Evolutionary conservation across 2,329 filamentous ascomycete species (phyloP).

Genomic region (Colletotrichum sp.): DNA sequence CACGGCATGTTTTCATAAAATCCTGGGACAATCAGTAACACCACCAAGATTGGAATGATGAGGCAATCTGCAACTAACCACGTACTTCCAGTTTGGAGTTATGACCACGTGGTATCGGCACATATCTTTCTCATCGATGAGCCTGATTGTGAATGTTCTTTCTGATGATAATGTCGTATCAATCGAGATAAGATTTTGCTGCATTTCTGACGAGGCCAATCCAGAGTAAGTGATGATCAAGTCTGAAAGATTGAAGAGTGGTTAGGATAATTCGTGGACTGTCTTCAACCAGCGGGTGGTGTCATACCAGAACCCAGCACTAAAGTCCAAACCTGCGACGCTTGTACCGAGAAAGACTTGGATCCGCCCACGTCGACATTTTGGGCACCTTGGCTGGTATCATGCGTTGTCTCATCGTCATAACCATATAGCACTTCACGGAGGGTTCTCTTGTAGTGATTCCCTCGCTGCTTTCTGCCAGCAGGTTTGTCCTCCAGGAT

Average conservation of each 20-base stretch:
- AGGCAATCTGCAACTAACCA: background rate
- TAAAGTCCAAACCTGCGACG: background rate
- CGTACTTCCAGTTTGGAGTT: background rate
- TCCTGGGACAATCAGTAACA: background rate
- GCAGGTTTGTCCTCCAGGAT: background rate
- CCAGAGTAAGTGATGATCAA: background rate
- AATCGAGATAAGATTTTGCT: background rate
- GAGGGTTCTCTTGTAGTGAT: background rate
- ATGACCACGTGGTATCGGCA: background rate
- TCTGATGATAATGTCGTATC: background rate
- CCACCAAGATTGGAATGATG: background rate
- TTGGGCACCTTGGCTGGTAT: background rate
- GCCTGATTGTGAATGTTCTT: background rate
- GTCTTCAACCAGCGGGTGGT: no score
- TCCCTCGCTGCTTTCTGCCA: background rate
- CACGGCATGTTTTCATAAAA: background rate
- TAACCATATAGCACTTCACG: background rate
- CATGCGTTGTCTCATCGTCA: background rate
- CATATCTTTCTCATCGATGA: background rate
- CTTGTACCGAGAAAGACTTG: background rate
- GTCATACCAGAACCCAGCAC: background rate
- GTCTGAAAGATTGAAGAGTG: background rate
- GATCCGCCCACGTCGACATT: background rate
- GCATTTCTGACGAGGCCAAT: background rate
- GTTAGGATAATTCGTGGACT: background rate